Percentiles rank a stretch among this genome's conserved stretches.
Evolutionary conservation across 805 yeast genomes (phyloP).

Genomic region (Spencermartinsiella europaea): DNA sequence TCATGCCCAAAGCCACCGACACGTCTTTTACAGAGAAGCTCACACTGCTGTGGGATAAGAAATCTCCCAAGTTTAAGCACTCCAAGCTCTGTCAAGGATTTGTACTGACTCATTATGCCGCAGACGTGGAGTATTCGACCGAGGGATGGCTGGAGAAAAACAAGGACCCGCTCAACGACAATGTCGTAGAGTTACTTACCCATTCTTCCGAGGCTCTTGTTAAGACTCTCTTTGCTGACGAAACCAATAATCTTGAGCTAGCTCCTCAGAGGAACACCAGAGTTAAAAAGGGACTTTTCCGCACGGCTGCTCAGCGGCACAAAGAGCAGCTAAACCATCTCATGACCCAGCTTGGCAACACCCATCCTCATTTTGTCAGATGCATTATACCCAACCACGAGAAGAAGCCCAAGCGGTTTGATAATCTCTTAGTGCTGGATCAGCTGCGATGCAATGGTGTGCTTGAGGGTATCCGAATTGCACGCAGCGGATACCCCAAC

Average conservation of each 20-base stretch:
- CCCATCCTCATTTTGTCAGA: conserved; percentile 95
- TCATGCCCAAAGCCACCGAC: conserved; percentile 87
- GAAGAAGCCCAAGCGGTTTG: conserved; percentile 66
- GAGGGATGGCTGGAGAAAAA: conserved; percentile 94
- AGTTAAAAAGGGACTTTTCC: conserved; percentile 41
- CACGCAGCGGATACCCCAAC: conserved; percentile 96
- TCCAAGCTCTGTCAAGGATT: conserved; percentile 75
- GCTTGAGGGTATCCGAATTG: conserved; percentile 93
- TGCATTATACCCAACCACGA: conserved; percentile 87
- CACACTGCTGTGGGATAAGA: conserved; percentile 54
- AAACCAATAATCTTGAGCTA: conserved; percentile 23
- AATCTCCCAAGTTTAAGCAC: conserved; percentile 57
- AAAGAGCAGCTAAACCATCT: conserved; percentile 73
- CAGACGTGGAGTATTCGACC: conserved; percentile 87
- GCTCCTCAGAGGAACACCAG: conserved; percentile 25
- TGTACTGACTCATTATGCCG: conserved; percentile 88
- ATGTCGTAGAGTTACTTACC: conserved; percentile 55
- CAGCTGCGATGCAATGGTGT: conserved; percentile 97
- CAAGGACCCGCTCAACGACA: conserved; percentile 85
- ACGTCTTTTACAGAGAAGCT: conserved; percentile 76
- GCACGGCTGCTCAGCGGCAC: conserved; percentile 85
- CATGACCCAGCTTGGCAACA: conserved; percentile 65
- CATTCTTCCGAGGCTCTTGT: conserved; percentile 55
- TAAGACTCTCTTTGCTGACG: conserved; percentile 46
- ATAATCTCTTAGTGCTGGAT: conserved; percentile 70